Evolutionary conservation across 768 basidiomycete genomes (phyloP).

Genomic region (Tricholoma hemisulphureum): DNA sequence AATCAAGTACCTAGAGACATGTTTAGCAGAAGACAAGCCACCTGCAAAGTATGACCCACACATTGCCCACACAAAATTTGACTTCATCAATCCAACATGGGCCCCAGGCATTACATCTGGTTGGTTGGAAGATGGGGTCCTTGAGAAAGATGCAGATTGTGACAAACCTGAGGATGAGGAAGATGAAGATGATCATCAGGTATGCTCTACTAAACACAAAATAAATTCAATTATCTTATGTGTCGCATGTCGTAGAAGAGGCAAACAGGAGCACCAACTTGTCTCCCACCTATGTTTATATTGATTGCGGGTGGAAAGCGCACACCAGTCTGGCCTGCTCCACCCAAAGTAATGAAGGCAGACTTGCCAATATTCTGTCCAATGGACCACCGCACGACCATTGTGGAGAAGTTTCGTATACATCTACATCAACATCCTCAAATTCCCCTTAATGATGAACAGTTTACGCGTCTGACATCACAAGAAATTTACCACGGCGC

Average conservation of each 20-base stretch:
- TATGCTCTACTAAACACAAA: neutral
- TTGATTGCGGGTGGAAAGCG: conserved; percentile 2
- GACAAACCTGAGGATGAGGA: conserved; percentile 6
- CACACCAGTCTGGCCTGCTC: conserved; percentile 14
- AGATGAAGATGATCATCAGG: neutral
- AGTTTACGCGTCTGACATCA: neutral
- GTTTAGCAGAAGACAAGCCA: conserved; percentile 21
- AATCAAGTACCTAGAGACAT: conserved; percentile 20
- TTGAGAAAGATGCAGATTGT: conserved; percentile 8
- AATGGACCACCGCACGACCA: conserved; percentile 9
- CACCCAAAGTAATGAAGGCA: conserved; percentile 6
- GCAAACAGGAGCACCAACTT: neutral
- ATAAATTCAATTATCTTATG: neutral
- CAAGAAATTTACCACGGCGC: conserved; percentile 10
- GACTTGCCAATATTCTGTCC: conserved; percentile 14
- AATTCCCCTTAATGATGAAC: conserved; percentile 14
- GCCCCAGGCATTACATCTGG: conserved; percentile 17
- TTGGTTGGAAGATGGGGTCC: conserved; percentile 13
- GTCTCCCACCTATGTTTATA: conserved; percentile 14
- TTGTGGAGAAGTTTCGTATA: conserved; percentile 14
- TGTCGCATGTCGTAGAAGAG: neutral
- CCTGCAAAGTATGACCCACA: conserved; percentile 18
- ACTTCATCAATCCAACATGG: conserved; percentile 25
- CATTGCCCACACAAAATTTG: conserved; percentile 14
- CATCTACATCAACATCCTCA: conserved; percentile 21